Conservation (phyloP, 768 basidiomycete genomes). For the Collybiopsis confluens region DNA sequence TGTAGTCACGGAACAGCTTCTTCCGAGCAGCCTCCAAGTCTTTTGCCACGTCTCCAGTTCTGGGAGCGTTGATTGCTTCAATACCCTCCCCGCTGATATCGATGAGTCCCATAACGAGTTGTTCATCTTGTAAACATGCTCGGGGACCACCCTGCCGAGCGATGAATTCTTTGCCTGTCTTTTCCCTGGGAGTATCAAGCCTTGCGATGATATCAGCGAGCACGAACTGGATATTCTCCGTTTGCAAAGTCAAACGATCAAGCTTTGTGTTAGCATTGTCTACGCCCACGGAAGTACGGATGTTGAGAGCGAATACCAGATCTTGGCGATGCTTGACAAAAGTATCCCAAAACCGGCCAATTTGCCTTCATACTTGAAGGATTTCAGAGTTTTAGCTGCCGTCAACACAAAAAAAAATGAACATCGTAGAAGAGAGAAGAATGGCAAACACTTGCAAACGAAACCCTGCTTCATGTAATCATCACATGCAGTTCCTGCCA, state of each 20-base stretch:
- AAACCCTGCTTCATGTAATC: constrained; percentile 37
- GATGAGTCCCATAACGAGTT: constrained; percentile 26
- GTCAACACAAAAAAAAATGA: not conserved
- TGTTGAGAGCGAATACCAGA: constrained; percentile 30
- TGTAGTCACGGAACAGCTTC: constrained; percentile 27
- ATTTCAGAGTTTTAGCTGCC: constrained; percentile 32
- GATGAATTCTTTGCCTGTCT: constrained; percentile 34
- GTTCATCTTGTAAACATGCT: constrained; percentile 28
- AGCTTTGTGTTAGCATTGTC: constrained; percentile 30
- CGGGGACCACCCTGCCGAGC: constrained; percentile 29
- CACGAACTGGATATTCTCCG: constrained; percentile 24
- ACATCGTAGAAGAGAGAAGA: not conserved
- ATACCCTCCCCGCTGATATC: constrained; percentile 25
- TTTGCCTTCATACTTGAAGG: constrained; percentile 31
- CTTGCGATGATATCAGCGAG: constrained; percentile 31
- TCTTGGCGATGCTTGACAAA: constrained; percentile 32
- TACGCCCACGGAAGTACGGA: constrained; percentile 34
- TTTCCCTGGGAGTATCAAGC: constrained; percentile 35
- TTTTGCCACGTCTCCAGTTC: constrained; percentile 18
- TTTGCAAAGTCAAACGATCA: constrained; percentile 14
- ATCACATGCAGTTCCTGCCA: constrained; percentile 30
- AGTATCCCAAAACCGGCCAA: constrained; percentile 26
- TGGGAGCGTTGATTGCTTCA: not conserved
- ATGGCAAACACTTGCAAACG: constrained; percentile 22
- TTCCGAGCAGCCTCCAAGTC: constrained; percentile 22